These are phyloP conservation scores for Obba rivulosa DNA, from an alignment of 768 basidiomycete species.

Conservation along the genomic window DNA sequence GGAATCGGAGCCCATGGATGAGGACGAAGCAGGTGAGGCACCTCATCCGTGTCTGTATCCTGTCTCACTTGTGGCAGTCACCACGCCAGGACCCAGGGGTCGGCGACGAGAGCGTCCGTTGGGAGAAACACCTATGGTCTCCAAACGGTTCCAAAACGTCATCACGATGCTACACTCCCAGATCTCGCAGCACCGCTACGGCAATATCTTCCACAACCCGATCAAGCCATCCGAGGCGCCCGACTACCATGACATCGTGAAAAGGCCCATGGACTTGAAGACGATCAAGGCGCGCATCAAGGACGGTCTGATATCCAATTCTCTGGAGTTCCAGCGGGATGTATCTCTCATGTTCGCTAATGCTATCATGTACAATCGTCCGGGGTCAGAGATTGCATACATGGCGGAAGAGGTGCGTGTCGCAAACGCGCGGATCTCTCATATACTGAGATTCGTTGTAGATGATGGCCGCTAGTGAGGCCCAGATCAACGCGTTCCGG, in stretches of 20 bases:
- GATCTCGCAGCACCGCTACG: slow-evolving; percentile 82
- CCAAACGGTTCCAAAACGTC: slow-evolving; percentile 75
- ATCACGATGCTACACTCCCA: slow-evolving; percentile 77
- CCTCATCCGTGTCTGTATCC: neutral
- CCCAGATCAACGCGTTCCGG: slow-evolving; percentile 59
- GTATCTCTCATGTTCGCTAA: slow-evolving; percentile 94
- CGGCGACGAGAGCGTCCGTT: slow-evolving; percentile 19
- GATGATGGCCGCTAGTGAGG: slow-evolving; percentile 77
- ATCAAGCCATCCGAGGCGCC: slow-evolving; percentile 86
- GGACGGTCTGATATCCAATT: slow-evolving; percentile 75
- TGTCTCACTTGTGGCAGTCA: slow-evolving; percentile 5
- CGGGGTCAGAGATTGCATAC: slow-evolving; percentile 75
- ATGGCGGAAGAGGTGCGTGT: slow-evolving; percentile 86
- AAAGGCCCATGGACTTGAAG: slow-evolving; percentile 93
- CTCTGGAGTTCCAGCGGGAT: slow-evolving; percentile 86
- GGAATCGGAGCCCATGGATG: slow-evolving; percentile 62
- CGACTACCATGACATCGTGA: slow-evolving; percentile 88
- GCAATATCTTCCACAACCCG: slow-evolving; percentile 86
- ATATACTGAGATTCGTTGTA: slow-evolving; percentile 20
- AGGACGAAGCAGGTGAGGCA: slow-evolving; percentile 45
- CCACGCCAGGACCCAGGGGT: slow-evolving; percentile 13
- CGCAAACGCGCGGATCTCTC: neutral
- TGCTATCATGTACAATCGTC: slow-evolving; percentile 94
- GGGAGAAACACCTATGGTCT: slow-evolving; percentile 26
- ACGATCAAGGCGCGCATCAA: slow-evolving; percentile 84